These are phyloP conservation scores for Flagelloscypha sp. DNA, from an alignment of 768 basidiomycete species.

Conservation along the genomic window DNA sequence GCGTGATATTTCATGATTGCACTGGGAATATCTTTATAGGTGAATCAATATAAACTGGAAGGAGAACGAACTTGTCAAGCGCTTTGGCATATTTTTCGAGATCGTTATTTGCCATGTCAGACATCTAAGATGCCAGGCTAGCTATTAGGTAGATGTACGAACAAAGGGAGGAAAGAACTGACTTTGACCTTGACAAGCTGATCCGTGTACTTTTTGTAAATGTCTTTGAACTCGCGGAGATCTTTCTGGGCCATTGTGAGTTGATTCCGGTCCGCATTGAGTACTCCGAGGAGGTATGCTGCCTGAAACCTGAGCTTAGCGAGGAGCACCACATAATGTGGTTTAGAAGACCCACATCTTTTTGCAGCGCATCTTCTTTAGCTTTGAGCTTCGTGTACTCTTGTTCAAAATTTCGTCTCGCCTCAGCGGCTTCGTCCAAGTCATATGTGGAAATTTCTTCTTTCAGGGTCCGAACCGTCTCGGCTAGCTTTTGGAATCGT, in stretches of 20 bases:
- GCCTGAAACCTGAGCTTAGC: too few relatives aligned
- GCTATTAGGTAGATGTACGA: background rate
- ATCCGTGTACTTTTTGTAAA: constrained; percentile 78
- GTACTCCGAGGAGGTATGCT: constrained; percentile 80
- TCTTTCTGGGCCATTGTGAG: constrained; percentile 60
- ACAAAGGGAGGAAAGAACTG: constrained; percentile 9
- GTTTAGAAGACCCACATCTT: constrained; percentile 38
- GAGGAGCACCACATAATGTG: constrained; percentile 8
- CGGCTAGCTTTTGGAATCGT: constrained; percentile 58
- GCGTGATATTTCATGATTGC: constrained; percentile 98
- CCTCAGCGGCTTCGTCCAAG: constrained; percentile 80
- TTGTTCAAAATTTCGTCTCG: constrained; percentile 76
- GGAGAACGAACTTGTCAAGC: constrained; percentile 72
- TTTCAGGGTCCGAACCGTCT: constrained; percentile 60
- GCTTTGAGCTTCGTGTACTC: constrained; percentile 66
- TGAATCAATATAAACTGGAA: background rate
- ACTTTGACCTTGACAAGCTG: constrained; percentile 96
- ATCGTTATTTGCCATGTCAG: constrained; percentile 96
- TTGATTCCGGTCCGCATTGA: constrained; percentile 64
- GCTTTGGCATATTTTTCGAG: constrained; percentile 98
- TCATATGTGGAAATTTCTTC: constrained; percentile 67
- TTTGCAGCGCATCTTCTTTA: constrained; percentile 64
- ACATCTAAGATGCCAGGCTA: constrained; percentile 51
- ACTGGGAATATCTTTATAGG: constrained; percentile 30
- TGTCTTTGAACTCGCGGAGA: constrained; percentile 77